Evolutionary conservation across 2,329 filamentous ascomycete genomes (phyloP), one percentile per base, ranked within the genome.

Genomic region (Phaeosphaeriaceae sp.): DNA sequence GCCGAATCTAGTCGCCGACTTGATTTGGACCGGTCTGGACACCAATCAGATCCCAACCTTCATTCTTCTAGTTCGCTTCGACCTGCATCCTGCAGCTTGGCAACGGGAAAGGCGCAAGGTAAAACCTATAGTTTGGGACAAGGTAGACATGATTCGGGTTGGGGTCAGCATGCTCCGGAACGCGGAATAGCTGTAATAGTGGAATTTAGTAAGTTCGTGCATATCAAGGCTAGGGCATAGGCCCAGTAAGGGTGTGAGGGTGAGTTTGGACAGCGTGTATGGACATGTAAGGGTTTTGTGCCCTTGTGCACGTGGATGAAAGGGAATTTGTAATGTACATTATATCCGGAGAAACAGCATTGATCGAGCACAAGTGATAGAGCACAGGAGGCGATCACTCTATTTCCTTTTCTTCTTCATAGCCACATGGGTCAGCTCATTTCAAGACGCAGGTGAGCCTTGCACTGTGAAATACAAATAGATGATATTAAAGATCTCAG

Each of bases 1-100:
- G 51, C 57, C 57, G 54, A 60, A 48, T 35, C 32, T 53, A 33
- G 57, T 60, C 57, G 57, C 40, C 57, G 56, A 60, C 54, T 42
- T 56, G 46, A 23, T 53, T 57, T 51, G 56, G 54, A 54, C 52
- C 53, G 42, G 21, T 35, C 7, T 16, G 15, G 20, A 9, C 17
- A 48, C 51, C 51, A 54, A 54, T 54, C 51, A 54, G 17, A 41
- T 11, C 8, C 32, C 23, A 4, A 21, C 28, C 13, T 34, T 18
- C 21, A 18, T 9, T 12, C 21, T 15, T 32, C 36, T 48, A 52
- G 49, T 48, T 35, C 44, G 23, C 39, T 17, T 26, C 28, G 30
- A 34, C 23, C 43, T 44, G 39, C 51, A 16, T 37, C 3, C 32
- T 37, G 42, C 23, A 17, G 6, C 47, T 54, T 48, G 47, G 47